Conservation (phyloP, 495 filamentous ascomycete genomes). For the Penicillium salamii region DNA sequence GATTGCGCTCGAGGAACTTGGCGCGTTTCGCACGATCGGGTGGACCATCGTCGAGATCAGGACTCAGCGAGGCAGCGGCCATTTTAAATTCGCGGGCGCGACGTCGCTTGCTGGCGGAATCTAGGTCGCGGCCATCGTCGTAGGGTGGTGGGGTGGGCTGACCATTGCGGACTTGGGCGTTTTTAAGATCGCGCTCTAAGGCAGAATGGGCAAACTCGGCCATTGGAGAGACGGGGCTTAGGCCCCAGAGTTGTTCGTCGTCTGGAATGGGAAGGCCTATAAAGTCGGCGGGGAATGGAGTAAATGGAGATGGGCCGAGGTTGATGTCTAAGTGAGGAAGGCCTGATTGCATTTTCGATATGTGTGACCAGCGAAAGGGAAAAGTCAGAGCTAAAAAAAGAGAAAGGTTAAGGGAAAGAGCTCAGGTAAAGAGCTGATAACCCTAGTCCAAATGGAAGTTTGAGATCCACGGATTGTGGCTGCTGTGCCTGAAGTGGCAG, state of each 20-base stretch:
- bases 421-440: neutral
- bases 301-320: constrained; percentile 19
- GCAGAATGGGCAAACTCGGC: constrained; percentile 25
- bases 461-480: constrained; percentile 20
- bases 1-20: constrained; percentile 74
- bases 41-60: constrained; percentile 22
- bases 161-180: constrained; percentile 40
- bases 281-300: constrained; percentile 27
- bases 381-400: constrained; percentile 11
- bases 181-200: constrained; percentile 33
- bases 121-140: constrained; percentile 13
- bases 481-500: constrained; percentile 21
- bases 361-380: no score
- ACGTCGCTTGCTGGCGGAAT: constrained; percentile 1
- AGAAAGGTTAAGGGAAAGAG: neutral
- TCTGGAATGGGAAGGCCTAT: constrained; percentile 28
- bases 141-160: constrained; percentile 43
- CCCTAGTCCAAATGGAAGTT: no score
- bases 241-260: constrained; percentile 34
- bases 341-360: constrained; percentile 11
- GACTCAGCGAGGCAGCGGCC: constrained; percentile 24
- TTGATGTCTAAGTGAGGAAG: neutral
- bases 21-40: constrained; percentile 33
- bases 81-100: constrained; percentile 11
- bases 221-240: constrained; percentile 33